Conservation (phyloP, 2,329 filamentous ascomycete genomes). For the Pseudohalonectria lignicola region DNA sequence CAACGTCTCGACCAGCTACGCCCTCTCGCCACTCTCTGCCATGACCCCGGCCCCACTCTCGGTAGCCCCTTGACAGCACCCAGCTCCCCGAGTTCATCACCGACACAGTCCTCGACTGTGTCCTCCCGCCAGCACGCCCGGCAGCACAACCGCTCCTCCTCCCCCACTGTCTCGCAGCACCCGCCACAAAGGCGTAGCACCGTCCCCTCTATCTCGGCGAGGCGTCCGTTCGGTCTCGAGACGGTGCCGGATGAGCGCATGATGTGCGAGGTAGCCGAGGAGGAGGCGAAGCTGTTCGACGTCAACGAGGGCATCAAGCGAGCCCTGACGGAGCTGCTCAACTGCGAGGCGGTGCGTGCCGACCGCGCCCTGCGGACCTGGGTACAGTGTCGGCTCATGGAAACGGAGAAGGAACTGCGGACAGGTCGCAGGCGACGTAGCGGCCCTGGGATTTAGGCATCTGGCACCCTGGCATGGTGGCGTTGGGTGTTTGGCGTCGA, state of each 20-base stretch:
- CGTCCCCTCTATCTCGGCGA: constrained; percentile 7
- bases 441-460: constrained; percentile 1
- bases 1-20: constrained; percentile 40
- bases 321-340: constrained; percentile 49
- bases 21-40: constrained; percentile 12
- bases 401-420: constrained; percentile 48
- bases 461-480: too few relatives aligned
- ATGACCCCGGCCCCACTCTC: constrained; percentile 27
- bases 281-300: constrained; percentile 41
- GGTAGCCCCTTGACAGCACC: constrained; percentile 35
- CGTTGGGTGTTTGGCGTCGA: too few relatives aligned
- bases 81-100: not conserved
- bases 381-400: constrained; percentile 48
- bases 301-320: constrained; percentile 53
- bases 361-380: constrained; percentile 43
- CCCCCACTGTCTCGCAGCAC: not conserved
- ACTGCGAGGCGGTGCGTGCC: constrained; percentile 42
- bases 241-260: constrained; percentile 36
- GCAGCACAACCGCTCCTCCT: constrained; percentile 11
- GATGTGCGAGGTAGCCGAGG: constrained; percentile 35
- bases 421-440: constrained; percentile 38
- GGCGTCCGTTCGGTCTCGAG: constrained; percentile 9
- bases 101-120: not conserved
- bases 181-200: not conserved
- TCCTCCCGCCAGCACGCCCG: constrained; percentile 20